These are phyloP conservation scores for Phytophthora ramorum DNA, from an alignment of 352 stramenopile genomes.

Conservation along the genomic window DNA sequence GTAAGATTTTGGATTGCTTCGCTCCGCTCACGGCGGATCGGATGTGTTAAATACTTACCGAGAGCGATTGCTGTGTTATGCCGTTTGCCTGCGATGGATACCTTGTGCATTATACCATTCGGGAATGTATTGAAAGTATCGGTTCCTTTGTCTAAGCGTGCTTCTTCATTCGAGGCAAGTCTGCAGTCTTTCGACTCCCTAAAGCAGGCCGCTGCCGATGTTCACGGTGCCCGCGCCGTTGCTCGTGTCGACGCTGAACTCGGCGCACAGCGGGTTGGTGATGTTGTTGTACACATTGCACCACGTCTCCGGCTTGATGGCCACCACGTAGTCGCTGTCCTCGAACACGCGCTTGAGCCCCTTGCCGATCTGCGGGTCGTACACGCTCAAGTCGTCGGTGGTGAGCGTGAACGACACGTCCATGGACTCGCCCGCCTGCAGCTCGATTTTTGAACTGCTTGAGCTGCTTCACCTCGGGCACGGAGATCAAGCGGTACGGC, in stretches of 20 bases:
- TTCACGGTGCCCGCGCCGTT: slow-evolving; percentile 27
- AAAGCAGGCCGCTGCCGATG: slow-evolving; percentile 8
- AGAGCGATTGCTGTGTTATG: background rate
- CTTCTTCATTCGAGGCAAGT: slow-evolving; percentile 12
- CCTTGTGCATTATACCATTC: background rate
- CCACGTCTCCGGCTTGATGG: slow-evolving; percentile 72
- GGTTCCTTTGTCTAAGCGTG: background rate
- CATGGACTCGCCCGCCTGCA: slow-evolving; percentile 48
- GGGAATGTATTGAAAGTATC: background rate
- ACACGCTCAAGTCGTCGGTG: slow-evolving; percentile 66
- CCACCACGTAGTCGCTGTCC: slow-evolving; percentile 66
- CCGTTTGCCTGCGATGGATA: background rate
- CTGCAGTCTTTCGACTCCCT: background rate
- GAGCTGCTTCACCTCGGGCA: slow-evolving; percentile 85
- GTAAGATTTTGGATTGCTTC: background rate
- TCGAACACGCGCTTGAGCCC: slow-evolving; percentile 75
- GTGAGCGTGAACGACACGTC: slow-evolving; percentile 56
- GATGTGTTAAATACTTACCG: background rate
- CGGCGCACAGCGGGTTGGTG: slow-evolving; percentile 45
- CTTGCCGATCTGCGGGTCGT: slow-evolving; percentile 65
- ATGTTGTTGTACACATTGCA: slow-evolving; percentile 70
- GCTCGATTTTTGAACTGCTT: slow-evolving; percentile 78
- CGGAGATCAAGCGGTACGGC: slow-evolving; percentile 60
- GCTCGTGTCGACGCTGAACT: slow-evolving; percentile 43
- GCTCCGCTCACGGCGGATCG: background rate